phyloP scores from a whole-genome alignment of 2,329 filamentous ascomycete species.

The Didymella glomerata region DNA sequence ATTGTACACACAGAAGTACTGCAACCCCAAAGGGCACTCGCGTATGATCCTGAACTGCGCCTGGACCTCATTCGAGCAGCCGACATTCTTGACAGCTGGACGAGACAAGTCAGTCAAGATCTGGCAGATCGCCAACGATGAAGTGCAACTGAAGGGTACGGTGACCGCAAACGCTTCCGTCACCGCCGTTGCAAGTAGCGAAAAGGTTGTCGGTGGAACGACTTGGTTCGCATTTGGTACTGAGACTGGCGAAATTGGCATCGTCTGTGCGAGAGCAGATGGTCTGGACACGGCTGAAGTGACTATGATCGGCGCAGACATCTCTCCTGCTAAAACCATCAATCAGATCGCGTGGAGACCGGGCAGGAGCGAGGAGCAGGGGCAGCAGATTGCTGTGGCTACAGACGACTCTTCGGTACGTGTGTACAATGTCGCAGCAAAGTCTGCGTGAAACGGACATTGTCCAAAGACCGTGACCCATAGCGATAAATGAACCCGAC shows the following conservation, averaged over 20 bases:
- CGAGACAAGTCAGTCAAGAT: slow-evolving; percentile 82
- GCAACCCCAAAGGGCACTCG: slow-evolving; percentile 84
- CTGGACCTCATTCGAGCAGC: slow-evolving; percentile 67
- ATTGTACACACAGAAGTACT: slow-evolving; percentile 66
- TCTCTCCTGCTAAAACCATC: slow-evolving; percentile 40
- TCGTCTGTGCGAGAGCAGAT: slow-evolving; percentile 21
- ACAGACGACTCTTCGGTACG: slow-evolving; percentile 55
- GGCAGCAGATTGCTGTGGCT: slow-evolving; percentile 50
- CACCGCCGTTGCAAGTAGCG: slow-evolving; percentile 41
- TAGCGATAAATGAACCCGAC: too few relatives aligned
- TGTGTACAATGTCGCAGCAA: slow-evolving; percentile 38
- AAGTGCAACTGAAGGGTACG: slow-evolving; percentile 35
- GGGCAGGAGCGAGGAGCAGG: slow-evolving; percentile 3
- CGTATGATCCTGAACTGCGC: slow-evolving; percentile 91
- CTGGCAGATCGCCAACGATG: slow-evolving; percentile 55
- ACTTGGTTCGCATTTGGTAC: slow-evolving; percentile 46
- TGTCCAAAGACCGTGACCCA: neutral
- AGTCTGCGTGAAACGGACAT: neutral
- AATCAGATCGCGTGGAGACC: slow-evolving; percentile 50
- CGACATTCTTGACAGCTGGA: slow-evolving; percentile 83
- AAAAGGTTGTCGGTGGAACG: neutral
- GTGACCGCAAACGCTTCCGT: slow-evolving; percentile 39
- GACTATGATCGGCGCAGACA: slow-evolving; percentile 22
- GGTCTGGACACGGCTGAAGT: slow-evolving; percentile 29
- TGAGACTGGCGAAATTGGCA: slow-evolving; percentile 41